phyloP scores from a whole-genome alignment of 2,329 filamentous ascomycete species.

The Colletotrichum somersetense region DNA sequence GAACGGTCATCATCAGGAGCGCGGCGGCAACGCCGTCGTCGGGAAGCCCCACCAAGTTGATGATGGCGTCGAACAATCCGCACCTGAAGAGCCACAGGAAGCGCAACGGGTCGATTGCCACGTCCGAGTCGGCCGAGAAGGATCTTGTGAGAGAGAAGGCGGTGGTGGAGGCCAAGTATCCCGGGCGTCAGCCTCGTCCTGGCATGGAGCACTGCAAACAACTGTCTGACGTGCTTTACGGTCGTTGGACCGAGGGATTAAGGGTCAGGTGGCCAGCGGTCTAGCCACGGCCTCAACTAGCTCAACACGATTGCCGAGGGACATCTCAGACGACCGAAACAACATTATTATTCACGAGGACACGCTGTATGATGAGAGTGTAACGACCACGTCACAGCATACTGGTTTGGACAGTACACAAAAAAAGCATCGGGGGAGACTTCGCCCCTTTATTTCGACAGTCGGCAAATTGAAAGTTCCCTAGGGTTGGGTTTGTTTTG shows the following conservation, averaged over 20 bases:
- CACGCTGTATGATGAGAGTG: constrained; percentile 42
- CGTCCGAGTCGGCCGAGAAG: constrained; percentile 55
- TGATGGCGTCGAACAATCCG: constrained; percentile 85
- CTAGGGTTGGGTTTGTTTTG: constrained; percentile 23
- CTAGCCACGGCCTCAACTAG: constrained; percentile 41
- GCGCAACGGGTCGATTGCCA: constrained; percentile 64
- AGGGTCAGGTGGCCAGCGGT: constrained; percentile 74
- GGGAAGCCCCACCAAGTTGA: constrained; percentile 72
- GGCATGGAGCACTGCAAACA: constrained; percentile 95
- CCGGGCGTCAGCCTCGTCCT: constrained; percentile 65
- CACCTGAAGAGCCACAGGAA: constrained; percentile 84
- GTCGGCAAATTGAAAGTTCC: constrained; percentile 28
- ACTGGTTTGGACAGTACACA: constrained; percentile 41
- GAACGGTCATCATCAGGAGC: constrained; percentile 71
- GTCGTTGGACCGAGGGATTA: constrained; percentile 88
- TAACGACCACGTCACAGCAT: constrained; percentile 41
- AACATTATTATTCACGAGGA: constrained; percentile 36
- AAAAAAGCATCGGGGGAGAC: constrained; percentile 39
- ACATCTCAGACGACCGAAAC: constrained; percentile 7
- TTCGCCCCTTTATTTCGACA: constrained; percentile 27
- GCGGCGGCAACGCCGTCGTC: constrained; percentile 45
- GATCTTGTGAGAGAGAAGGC: constrained; percentile 62
- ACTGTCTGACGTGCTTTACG: constrained; percentile 90
- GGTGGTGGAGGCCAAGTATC: constrained; percentile 65
- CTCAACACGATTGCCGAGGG: background rate